Evolutionary conservation across 352 stramenopile species (phyloP).

Genomic region (Aphanomyces invadans): DNA sequence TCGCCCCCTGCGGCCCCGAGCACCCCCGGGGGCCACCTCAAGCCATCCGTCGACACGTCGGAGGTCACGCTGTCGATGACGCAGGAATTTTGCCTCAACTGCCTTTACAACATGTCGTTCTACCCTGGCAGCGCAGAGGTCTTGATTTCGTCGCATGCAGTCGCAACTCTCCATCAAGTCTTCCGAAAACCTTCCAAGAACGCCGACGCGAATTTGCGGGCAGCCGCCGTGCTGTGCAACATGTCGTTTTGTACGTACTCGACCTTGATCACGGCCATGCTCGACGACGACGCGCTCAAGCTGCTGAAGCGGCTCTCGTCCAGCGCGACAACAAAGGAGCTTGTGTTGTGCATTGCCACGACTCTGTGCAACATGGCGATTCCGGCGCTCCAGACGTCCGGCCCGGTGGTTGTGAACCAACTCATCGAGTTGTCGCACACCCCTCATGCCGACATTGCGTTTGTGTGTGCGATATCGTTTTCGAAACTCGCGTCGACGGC

Average conservation of each 20-base stretch:
- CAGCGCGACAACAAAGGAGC: slow-evolving; percentile 41
- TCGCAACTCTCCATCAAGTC: slow-evolving; percentile 54
- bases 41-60: slow-evolving; percentile 39
- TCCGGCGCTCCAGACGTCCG: slow-evolving; percentile 58
- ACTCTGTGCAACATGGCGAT: slow-evolving; percentile 69
- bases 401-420: slow-evolving; percentile 49
- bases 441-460: slow-evolving; percentile 50
- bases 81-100: slow-evolving; percentile 66
- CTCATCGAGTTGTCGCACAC: slow-evolving; percentile 66
- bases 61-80: slow-evolving; percentile 40
- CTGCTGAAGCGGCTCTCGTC: slow-evolving; percentile 65
- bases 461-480: slow-evolving; percentile 73
- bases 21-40: too few relatives aligned
- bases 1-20: slow-evolving; percentile 25
- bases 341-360: slow-evolving; percentile 57
- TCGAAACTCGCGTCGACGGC: slow-evolving; percentile 62
- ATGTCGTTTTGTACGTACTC: slow-evolving; percentile 66
- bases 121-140: slow-evolving; percentile 51
- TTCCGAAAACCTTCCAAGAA: slow-evolving; percentile 60
- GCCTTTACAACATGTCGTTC: slow-evolving; percentile 76
- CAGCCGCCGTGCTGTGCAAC: slow-evolving; percentile 55
- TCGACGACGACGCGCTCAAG: slow-evolving; percentile 55
- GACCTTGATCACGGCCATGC: slow-evolving; percentile 35
- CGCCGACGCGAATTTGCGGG: slow-evolving; percentile 61
- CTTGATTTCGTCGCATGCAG: slow-evolving; percentile 48